Conservation (phyloP, 2,329 filamentous ascomycete genomes). For the Alternaria dauci region DNA sequence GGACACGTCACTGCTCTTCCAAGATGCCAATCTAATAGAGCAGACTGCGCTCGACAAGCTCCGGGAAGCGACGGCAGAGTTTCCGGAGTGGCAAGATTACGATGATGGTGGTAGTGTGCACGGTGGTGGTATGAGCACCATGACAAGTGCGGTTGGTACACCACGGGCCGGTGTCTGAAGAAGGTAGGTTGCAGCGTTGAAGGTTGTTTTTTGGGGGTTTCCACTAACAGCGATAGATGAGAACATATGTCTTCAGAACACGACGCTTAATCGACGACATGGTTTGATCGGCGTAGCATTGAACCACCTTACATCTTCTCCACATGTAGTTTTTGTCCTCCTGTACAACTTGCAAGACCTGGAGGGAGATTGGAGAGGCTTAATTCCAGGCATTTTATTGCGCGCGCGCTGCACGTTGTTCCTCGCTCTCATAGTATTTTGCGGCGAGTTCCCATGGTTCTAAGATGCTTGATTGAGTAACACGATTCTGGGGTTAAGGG, state of each 20-base stretch:
- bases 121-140: conserved; percentile 57
- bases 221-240: conserved; percentile 6
- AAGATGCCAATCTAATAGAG: conserved; percentile 92
- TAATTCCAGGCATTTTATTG: conserved; percentile 2
- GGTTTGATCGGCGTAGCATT: not conserved
- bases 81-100: conserved; percentile 66
- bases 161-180: conserved; percentile 33
- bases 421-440: not conserved
- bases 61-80: conserved; percentile 61
- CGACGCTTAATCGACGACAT: not conserved
- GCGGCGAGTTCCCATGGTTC: conserved; percentile 3
- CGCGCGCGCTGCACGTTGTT: conserved; percentile 1
- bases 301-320: conserved; percentile 24
- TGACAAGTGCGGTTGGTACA: conserved; percentile 45
- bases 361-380: conserved; percentile 7
- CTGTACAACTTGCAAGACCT: conserved; percentile 26
- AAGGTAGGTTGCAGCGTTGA: conserved; percentile 9
- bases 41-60: conserved; percentile 62
- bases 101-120: conserved; percentile 61
- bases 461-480: conserved; percentile 18
- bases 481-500: conserved; percentile 13
- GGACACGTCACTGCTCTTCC: conserved; percentile 88
- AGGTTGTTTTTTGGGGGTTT: not conserved
- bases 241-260: not conserved
- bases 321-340: conserved; percentile 26